Base-by-base conservation (phyloP, 2,329 filamentous ascomycete genomes). In the Diplodia seriata region DNA sequence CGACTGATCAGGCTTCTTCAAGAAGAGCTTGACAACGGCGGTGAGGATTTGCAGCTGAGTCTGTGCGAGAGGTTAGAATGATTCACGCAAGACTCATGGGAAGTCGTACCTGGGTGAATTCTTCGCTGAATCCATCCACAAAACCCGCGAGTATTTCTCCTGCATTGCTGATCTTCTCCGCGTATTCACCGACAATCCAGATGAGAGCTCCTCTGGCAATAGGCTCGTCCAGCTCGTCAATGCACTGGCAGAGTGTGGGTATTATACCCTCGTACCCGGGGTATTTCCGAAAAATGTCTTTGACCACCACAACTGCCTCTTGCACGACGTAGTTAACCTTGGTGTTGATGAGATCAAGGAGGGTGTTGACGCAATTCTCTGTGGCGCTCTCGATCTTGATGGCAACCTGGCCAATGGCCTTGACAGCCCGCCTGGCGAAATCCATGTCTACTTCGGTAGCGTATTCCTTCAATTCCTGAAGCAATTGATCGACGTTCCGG, bases 271-370 rank as follows among this genome's bases (percentile, higher is more conserved):
- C 95, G 75, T 97, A 99, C 23, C 95, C 95, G 9, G 94, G 94
- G 74, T 99, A 99, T 80, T 97, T 97, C 72, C 95, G 88, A 82
- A 99, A 91, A 70, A 99, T 98, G 72, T 99, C 95, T 82, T 97
- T 98, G 83, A 98, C 97, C 57, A 99, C 95, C n/a, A 99, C 93
- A 70, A 98, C 90, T 0, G 95, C 94, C 81, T 99, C 95, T 80
- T 99, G 95, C 12, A 99, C 95, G 61, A 99, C 95, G 76, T 99
- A 99, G 83, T 97, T 97, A 80, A 98, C 94, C 82, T 98, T 98
- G 69, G 93, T 97, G 71, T 94, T 91, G 77, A 99, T 97, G 56
- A 99, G 84, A 74, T 99, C 95, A 71, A 98, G 85, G 38, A 99
- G 84, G 0, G 94, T 92, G 74, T 96, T 96, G 70, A 99, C 95